These are phyloP conservation scores for Termitomyces sp. DNA, from an alignment of 768 basidiomycete genomes.

Conservation along the genomic window DNA sequence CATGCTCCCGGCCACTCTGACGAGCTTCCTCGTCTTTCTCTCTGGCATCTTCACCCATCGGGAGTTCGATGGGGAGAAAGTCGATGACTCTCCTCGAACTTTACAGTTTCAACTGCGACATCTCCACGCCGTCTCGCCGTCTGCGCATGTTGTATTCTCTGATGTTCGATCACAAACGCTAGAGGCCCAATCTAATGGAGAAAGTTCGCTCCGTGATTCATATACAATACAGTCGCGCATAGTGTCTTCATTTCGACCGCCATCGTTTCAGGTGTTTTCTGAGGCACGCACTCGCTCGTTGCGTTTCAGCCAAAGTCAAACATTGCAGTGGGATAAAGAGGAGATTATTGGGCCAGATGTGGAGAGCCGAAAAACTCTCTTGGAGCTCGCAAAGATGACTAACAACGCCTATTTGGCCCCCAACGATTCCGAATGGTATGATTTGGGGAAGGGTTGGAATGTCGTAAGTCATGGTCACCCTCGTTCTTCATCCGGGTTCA, in stretches of 20 bases:
- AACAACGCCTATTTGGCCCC: constrained; percentile 83
- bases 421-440: constrained; percentile 72
- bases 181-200: constrained; percentile 2
- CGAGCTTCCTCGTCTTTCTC: constrained; percentile 45
- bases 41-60: constrained; percentile 24
- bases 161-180: constrained; percentile 31
- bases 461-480: constrained; percentile 31
- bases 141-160: constrained; percentile 51
- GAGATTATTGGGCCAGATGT: constrained; percentile 75
- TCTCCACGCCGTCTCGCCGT: constrained; percentile 50
- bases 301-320: constrained; percentile 40
- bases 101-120: constrained; percentile 59
- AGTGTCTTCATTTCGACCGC: constrained; percentile 39
- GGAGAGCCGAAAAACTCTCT: constrained; percentile 68
- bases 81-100: constrained; percentile 3
- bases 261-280: constrained; percentile 42
- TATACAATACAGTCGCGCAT: constrained; percentile 37
- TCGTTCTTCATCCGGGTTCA: constrained; percentile 1
- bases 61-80: background rate
- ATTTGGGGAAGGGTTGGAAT: constrained; percentile 65
- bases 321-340: constrained; percentile 69
- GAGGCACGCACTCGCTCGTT: constrained; percentile 43
- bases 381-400: constrained; percentile 91
- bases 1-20: constrained; percentile 46
- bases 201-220: constrained; percentile 12